Conservation (phyloP, 306 rosid species). For the Dalbergia oliveri region DNA sequence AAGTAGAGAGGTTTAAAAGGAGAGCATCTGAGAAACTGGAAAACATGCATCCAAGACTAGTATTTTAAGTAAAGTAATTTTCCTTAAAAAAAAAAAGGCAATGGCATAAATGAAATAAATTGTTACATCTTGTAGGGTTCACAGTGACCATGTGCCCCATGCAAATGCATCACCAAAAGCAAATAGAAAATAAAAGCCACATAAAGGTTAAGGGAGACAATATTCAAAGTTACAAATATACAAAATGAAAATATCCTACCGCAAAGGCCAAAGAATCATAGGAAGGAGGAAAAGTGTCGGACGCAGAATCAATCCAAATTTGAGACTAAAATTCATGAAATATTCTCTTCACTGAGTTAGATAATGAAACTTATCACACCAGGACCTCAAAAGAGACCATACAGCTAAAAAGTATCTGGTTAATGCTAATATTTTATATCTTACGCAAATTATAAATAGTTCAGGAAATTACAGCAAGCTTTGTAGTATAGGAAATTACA, state of each 20-base stretch:
- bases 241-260: background rate
- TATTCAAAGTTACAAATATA: background rate
- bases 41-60: background rate
- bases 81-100: background rate
- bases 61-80: too few species aligned
- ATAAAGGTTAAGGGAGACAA: background rate
- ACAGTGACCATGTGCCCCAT: background rate
- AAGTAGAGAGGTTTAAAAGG: background rate
- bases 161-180: constrained; percentile 33
- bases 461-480: too few species aligned
- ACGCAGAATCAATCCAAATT: constrained; percentile 29
- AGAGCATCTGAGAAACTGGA: background rate
- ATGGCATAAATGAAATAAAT: background rate
- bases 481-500: too few species aligned
- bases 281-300: background rate
- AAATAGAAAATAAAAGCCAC: background rate
- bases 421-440: too few species aligned
- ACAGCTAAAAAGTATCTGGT: background rate
- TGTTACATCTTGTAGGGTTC: constrained; percentile 12
- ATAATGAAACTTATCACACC: background rate
- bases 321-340: background rate
- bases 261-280: background rate
- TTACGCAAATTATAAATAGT: too few species aligned
- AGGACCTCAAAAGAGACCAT: background rate
- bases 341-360: background rate